A percentile compares a stretch with the other conserved stretches of the same genome.
These are phyloP conservation scores for Pterocarpus santalinus DNA, from an alignment of 306 rosid species.

Conservation along the genomic window DNA sequence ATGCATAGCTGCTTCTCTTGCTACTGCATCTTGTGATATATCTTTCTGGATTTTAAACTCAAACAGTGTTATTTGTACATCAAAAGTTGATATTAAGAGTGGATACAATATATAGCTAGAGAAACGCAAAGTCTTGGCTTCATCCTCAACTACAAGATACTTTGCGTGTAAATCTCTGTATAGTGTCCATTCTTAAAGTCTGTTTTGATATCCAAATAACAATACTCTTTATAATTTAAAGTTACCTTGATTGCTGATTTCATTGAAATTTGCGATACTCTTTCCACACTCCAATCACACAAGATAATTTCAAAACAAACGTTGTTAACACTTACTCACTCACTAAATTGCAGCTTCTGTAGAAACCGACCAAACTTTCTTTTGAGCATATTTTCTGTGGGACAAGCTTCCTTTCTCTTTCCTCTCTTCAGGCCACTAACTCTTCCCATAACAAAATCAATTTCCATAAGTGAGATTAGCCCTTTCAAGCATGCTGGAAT, in stretches of 20 bases:
- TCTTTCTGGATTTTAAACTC: too few species aligned
- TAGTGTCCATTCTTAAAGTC: too few species aligned
- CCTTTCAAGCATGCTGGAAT: constrained; percentile 51
- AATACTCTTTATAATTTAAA: constrained; percentile 35
- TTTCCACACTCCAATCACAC: constrained; percentile 7
- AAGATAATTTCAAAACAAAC: constrained; percentile 43
- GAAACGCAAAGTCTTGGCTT: too few species aligned
- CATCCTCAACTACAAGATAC: too few species aligned
- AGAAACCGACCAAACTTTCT: constrained; percentile 45
- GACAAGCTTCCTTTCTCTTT: constrained; percentile 53
- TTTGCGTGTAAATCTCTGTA: too few species aligned
- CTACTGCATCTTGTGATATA: constrained; percentile 33
- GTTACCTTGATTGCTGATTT: not conserved
- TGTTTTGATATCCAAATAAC: too few species aligned
- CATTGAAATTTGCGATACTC: constrained; percentile 47
- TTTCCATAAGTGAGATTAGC: constrained; percentile 48
- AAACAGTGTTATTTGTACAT: too few species aligned
- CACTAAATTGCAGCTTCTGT: constrained; percentile 40
- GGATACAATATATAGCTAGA: too few species aligned
- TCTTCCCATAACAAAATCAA: constrained; percentile 52
- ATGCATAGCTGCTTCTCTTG: constrained; percentile 51
- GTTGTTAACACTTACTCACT: constrained; percentile 36
- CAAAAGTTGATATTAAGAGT: too few species aligned
- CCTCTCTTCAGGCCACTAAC: constrained; percentile 34
- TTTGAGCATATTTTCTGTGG: constrained; percentile 47